Base-by-base conservation (phyloP, 306 rosid genomes). In the Canavalia ensiformis region DNA sequence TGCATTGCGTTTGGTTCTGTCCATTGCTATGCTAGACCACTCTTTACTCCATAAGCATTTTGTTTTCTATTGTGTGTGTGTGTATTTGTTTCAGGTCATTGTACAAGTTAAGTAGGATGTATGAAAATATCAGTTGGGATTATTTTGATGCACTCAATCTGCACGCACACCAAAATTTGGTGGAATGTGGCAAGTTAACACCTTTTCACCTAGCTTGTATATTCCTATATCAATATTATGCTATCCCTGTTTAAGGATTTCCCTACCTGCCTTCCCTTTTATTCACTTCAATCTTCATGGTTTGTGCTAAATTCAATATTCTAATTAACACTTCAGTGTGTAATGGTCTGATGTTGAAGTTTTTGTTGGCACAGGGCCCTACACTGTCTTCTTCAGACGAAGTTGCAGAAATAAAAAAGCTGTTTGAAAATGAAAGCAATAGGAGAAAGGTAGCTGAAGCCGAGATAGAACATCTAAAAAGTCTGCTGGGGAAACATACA, bases 361-460 rank as follows among this genome's bases (percentile, higher is more conserved):
- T 8, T 37, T 37, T 37, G 29, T 60, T 82, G 59, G 49, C 71
- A 76, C 79, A 90, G 94, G 87, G 75, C 39, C 79, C 78, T 4
- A 66, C 78, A 60, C 68, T 73, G 79, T 82, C 87, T 52, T 75
- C 59, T 45, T 52, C 83, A 74, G 87, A 86, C 67, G 92, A 88
- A 83, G 68, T 81, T 68, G 60, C 71, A 68, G 94, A 89, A 77
- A 68, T 92, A 25, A 88, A 78, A 85, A 84, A 51, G 80, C 46
- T 90, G 85, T 91, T 92, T 35, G 86, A 83, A 79, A 88, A 83
- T 58, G 95, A 92, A 88, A 88, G 51, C 64, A 71, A 73, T 45
- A 83, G 69, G 2, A 82, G 97, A 80, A 82, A 80, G 86, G 81
- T 39, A 35, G 91, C 91, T 84, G 95, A 92, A 76, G 91, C 86